Base-by-base conservation (phyloP, 2,329 filamentous ascomycete genomes). In the Aureobasidium sp. region DNA sequence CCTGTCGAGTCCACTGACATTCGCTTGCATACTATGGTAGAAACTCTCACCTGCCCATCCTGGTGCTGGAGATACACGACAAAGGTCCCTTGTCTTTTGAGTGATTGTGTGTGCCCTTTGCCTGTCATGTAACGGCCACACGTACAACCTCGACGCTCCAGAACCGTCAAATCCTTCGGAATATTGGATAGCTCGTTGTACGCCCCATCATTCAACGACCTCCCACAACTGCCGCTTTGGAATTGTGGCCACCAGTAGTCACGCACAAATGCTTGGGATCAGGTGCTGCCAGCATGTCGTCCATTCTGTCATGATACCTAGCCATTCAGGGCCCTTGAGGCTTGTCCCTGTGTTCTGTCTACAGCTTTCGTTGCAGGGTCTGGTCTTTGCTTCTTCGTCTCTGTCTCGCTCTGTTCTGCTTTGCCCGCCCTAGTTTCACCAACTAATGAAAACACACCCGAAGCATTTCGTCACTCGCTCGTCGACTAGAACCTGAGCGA, bases 151-250 rank as follows among this genome's bases (percentile, higher is more conserved):
- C 36, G 45, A 39, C 36, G 44, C 42, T 59, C 54, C 30, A 47
- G 57, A 59, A 59, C 44, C 57, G 44, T 50, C 44, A 49, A 59
- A 59, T 42, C 44, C 44, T 41, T 45, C 45, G 34, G 54, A 11
- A 36, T 27, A 37, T 10, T 25, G 42, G 21, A 47, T 6, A 37
- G 7, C 13, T 47, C 29, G 30, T 50, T 50, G 47, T 50, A 30
- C 42, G 42, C 45, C 45, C 57, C 57, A 39, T 59, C 36, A 39
- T 50, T 59, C 45, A 59, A 59, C 57, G 57, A 59, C 57, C 45
- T 59, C 42, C 27, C 57, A 49, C 45, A 59, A 59, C 44, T 59
- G 54, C 54, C 54, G 54, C 42, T 48, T 59, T 59, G 54, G 54
- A 48, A 29, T 59, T 59, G 42, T 39, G 42, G 54, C 54, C 54